Evolutionary conservation across 768 basidiomycete genomes (phyloP), one percentile per base, ranked within the genome.

Genomic region (Leccinellum albellum): DNA sequence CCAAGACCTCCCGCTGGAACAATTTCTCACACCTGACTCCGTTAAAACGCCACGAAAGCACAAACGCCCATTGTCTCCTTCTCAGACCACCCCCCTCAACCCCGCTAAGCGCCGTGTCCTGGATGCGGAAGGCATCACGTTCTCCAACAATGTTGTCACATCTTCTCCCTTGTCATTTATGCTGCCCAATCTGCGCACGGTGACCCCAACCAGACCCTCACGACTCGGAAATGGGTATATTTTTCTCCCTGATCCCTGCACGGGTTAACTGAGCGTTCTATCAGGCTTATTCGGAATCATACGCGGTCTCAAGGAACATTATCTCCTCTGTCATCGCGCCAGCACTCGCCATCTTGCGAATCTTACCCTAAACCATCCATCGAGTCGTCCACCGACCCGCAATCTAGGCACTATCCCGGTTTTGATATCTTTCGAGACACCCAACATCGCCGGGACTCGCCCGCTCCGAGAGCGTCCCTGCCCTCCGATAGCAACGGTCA

Each of bases 101-200:
- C 85, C 88, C 21, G 76, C 84, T 28, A 90, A 90, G 66, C 83
- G 88, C 51, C 82, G 88, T 53, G 80, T 88, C 50, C 75, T 88
- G 59, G 76, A 74, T 62, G 76, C 76, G 49, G 84, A 84, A 64
- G 83, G 79, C 54, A 71, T 81, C 8, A 71, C 75, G 44, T 70
- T 74, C 31, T 70, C 78, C 29, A 61, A 50, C 26, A 55, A 47
- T 48, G 35, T 15, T n/a, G 26, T 50, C 40, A 26, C 54, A 74
- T 60, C 68, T 50, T 58, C 60, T 33, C 53, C 64, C 17, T 42
- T 61, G 17, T 78, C 76, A 70, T 81, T 71, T 13, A 46, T 57
- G 9, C 50, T 53, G 42, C 58, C 62, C 62, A 70, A 54, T 35
- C 12, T 49, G 46, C 65, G 59, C 24, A 26, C 60, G 13, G 58